Base-by-base conservation (phyloP, 208 protist genomes). In the Vickermania spadyakhi region DNA sequence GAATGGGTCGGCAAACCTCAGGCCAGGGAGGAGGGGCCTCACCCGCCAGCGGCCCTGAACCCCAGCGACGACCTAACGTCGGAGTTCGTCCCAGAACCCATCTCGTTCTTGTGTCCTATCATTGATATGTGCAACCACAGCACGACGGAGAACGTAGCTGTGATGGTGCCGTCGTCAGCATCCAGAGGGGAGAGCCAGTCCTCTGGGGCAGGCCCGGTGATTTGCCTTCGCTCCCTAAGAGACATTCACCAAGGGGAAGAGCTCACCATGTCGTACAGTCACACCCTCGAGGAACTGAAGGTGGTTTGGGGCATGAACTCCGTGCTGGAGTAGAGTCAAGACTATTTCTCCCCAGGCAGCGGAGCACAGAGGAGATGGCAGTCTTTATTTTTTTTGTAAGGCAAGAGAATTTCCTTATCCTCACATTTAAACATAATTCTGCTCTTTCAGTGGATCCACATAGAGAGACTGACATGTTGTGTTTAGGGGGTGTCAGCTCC, bases 41-140 rank as follows among this genome's bases (percentile, higher is more conserved):
- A n/a, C n/a, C 36, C 36, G 11, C 36, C 36, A n/a, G 51, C 13
- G 51, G 25, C 13, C 21, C 51, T 55, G 5, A 11, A 51, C 5
- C 29, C 58, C 4, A 27, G 26, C 26, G 31, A 36, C 22, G 25
- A 7, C 21, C 49, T 42, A 2, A 50, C 56, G n/a, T 52, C 14
- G 2, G 53, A 56, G 7, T 64, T 91, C 26, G 75, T 87, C 45
- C 62, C 64, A 31, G 76, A 92, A 28, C 81, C 85, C 30, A 79
- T 92, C 45, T 73, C 77, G 2, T 89, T 92, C 60, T 54, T 92
- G 27, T 92, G 85, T 59, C 85, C 85, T 2, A 61, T 92, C 25
- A 84, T 92, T 50, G 85, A 92, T 62, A 86, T 92, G 81, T 89
- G 81, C 70, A 92, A 92, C 60, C 85, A 92, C 67, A 82, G 81